Conservation (phyloP, 345 rosid species). For the Firmiana major region DNA sequence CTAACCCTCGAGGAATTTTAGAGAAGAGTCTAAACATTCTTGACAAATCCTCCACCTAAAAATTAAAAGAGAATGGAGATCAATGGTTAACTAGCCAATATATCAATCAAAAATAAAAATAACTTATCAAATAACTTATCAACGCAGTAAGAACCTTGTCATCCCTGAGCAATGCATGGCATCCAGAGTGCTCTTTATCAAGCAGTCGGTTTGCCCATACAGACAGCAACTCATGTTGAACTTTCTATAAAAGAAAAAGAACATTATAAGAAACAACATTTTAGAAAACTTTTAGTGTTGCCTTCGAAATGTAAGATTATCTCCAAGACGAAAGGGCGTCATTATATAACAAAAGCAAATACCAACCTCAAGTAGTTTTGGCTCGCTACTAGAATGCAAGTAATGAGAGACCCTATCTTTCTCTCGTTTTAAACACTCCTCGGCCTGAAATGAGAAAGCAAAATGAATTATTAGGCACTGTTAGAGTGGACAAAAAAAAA, state of each 20-base stretch:
- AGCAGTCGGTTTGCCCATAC: constrained; percentile 54
- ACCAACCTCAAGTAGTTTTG: constrained; percentile 60
- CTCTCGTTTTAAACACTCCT: constrained; percentile 63
- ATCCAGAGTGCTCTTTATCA: constrained; percentile 72
- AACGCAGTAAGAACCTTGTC: constrained; percentile 48
- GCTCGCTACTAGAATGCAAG: constrained; percentile 52
- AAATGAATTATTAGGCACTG: constrained; percentile 6
- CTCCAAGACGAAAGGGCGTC: not conserved
- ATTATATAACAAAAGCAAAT: not conserved
- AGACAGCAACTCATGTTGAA: constrained; percentile 50
- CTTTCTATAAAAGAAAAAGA: constrained; percentile 39
- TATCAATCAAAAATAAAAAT: constrained; percentile 7
- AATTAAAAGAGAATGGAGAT: not conserved
- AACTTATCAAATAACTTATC: not conserved
- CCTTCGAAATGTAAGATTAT: not conserved
- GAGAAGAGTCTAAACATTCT: constrained; percentile 71
- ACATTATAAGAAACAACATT: not conserved
- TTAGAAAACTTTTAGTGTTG: not conserved
- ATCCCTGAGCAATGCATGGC: constrained; percentile 64
- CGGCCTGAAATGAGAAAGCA: constrained; percentile 32
- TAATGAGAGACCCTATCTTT: constrained; percentile 62
- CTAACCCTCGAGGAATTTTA: constrained; percentile 53
- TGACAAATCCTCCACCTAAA: constrained; percentile 70
- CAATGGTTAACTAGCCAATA: not conserved
- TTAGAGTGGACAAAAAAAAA: not conserved